These are phyloP conservation scores for Monosporozyma unispora DNA, from an alignment of 805 yeast species.

Conservation along the genomic window DNA sequence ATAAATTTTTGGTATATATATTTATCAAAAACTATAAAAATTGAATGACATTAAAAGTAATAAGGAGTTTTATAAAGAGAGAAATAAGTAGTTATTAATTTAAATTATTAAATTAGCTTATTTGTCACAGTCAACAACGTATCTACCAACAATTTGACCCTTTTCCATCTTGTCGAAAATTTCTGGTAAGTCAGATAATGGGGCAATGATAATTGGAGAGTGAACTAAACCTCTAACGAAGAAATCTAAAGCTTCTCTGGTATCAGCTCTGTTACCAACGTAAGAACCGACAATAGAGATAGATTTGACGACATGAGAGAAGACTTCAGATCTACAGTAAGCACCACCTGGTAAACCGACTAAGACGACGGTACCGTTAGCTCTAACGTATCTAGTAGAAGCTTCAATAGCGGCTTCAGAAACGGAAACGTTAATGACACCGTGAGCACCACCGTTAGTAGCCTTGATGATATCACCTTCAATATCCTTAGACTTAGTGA, in stretches of 20 bases:
- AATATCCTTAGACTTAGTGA: conserved; percentile 42
- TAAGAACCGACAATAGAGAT: conserved; percentile 41
- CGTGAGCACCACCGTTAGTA: conserved; percentile 61
- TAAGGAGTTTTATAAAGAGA: background rate
- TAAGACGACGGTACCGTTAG: conserved; percentile 51
- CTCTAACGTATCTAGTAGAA: conserved; percentile 44
- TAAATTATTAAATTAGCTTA: conserved; percentile 25
- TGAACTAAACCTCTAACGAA: conserved; percentile 61
- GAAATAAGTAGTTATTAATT: conserved; percentile 3
- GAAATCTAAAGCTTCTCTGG: conserved; percentile 64
- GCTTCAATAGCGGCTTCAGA: conserved; percentile 44
- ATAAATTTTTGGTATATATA: background rate
- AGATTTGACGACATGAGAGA: conserved; percentile 42
- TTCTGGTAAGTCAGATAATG: conserved; percentile 58
- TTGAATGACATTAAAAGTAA: background rate
- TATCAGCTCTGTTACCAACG: conserved; percentile 45
- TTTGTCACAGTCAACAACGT: conserved; percentile 69
- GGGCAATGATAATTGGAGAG: conserved; percentile 68
- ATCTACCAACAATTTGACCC: conserved; percentile 81
- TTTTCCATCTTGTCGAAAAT: conserved; percentile 72
- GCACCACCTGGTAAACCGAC: conserved; percentile 55
- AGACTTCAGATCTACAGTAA: conserved; percentile 37
- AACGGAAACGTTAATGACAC: conserved; percentile 56
- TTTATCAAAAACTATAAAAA: background rate
- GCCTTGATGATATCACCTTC: conserved; percentile 38